These are phyloP conservation scores for Nissolia schottii DNA, from an alignment of 306 rosid genomes.

Conservation along the genomic window DNA sequence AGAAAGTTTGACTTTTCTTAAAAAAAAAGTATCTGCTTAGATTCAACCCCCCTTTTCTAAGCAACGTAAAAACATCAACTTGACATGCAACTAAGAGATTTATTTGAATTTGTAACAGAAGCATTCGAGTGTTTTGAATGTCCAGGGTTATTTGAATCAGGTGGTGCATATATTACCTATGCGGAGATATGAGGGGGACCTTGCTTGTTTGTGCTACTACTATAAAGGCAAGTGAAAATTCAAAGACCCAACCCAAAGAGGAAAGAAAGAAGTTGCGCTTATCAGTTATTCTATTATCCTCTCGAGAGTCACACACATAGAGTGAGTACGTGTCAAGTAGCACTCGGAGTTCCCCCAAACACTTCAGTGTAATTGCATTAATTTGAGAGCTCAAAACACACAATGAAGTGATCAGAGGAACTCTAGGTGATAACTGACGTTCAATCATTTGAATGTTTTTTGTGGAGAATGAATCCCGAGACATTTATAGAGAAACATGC, in stretches of 20 bases:
- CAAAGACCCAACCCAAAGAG: neutral
- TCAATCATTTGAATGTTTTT: neutral
- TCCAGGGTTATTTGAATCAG: too few relatives aligned
- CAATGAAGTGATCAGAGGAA: constrained; percentile 45
- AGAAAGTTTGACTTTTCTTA: too few relatives aligned
- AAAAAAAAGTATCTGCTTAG: too few relatives aligned
- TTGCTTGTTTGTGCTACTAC: too few relatives aligned
- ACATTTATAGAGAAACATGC: neutral
- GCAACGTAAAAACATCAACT: too few relatives aligned
- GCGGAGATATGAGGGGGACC: too few relatives aligned
- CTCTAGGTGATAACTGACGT: constrained; percentile 28
- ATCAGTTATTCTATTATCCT: too few relatives aligned
- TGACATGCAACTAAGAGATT: too few relatives aligned
- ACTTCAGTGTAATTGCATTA: constrained; percentile 36
- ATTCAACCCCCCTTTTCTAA: too few relatives aligned
- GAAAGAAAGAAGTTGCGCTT: neutral
- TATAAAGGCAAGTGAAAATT: neutral
- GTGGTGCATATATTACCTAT: too few relatives aligned
- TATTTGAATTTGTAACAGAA: too few relatives aligned
- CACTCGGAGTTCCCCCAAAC: constrained; percentile 46
- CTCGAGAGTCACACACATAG: neutral
- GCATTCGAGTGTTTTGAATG: too few relatives aligned
- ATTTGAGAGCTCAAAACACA: neutral
- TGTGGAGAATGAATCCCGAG: neutral
- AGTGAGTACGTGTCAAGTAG: constrained; percentile 6